Base-by-base conservation (phyloP, 441 rosid genomes). In the Gossypium laxum region DNA sequence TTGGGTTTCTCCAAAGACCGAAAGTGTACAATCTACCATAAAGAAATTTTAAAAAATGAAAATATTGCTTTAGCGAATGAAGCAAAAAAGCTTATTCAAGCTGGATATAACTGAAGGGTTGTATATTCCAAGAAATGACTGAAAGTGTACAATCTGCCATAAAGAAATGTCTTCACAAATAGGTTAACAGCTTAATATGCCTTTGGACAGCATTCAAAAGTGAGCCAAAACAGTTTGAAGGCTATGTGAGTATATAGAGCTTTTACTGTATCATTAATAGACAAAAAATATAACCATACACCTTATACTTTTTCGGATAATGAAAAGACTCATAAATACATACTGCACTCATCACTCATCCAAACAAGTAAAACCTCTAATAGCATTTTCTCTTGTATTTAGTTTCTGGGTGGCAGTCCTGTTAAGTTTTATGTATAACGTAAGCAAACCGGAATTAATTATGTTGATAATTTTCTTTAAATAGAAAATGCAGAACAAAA, bases 1-100 rank as follows among this genome's bases (percentile, higher is more conserved):
- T 81, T 83, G 51, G 83, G 82, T 69, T 79, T 85, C 72, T 83
- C 88, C 75, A 85, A 72, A 67, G 80, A 81, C 67, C 86, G 85
- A 70, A 85, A 85, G 24, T 78, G 88, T 30, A 85, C 86, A 71
- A 85, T 83, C 86, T 85, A 77, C 32, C 17, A 73, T 26, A 66
- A 48, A 47, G 5, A 69, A 19, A 24, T 14, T 32, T 5, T 19
- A 68, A 51, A 21, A 58, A 51, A 60, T 47, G 15, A 32, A 38
- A 47, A 65, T 65, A 65, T 66, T 48, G 26, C 57, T 56, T 55
- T 58, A 57, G 64, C 19, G 21, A 3, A 69, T 54, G 15, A 55
- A n/a, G 41, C 57, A 24, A 24, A 14, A 66, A 22, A n/a, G 3
- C 11, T 12, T 45, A 47, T 5, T 47, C 51, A 0, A 66, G 38